A percentile compares a stretch with the other conserved stretches of the same genome.
These are phyloP conservation scores for Malus hybrid DNA, from an alignment of 331 rosid species.

Conservation along the genomic window DNA sequence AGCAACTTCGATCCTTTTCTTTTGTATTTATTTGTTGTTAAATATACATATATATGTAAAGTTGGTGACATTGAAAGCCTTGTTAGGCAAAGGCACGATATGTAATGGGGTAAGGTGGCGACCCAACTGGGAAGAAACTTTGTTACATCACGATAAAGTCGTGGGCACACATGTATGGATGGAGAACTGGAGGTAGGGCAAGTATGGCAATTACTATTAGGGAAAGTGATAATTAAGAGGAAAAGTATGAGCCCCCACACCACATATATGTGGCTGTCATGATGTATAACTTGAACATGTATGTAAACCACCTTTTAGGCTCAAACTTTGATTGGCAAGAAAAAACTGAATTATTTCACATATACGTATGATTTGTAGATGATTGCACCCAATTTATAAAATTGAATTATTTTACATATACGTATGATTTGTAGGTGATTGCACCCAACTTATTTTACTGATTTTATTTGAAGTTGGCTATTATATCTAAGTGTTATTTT, in stretches of 20 bases:
- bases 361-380: too few relatives aligned
- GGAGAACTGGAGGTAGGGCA: neutral
- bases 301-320: too few relatives aligned
- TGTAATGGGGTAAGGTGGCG: neutral
- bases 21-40: neutral
- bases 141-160: conserved; percentile 5
- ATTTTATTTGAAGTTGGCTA: too few relatives aligned
- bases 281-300: neutral
- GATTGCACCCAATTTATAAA: too few relatives aligned
- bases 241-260: neutral
- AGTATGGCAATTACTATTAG: too few relatives aligned
- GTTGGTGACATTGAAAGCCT: neutral
- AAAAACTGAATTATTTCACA: too few relatives aligned
- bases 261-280: neutral
- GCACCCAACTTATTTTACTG: neutral
- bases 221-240: neutral
- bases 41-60: neutral
- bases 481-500: too few relatives aligned
- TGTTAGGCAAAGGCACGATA: neutral
- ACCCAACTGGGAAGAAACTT: neutral
- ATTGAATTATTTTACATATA: too few relatives aligned
- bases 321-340: too few relatives aligned
- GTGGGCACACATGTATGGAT: neutral
- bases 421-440: neutral
- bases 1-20: neutral